phyloP scores from a whole-genome alignment of 1,284 basidiomycete genomes.

The Trichosporon ovoides region DNA sequence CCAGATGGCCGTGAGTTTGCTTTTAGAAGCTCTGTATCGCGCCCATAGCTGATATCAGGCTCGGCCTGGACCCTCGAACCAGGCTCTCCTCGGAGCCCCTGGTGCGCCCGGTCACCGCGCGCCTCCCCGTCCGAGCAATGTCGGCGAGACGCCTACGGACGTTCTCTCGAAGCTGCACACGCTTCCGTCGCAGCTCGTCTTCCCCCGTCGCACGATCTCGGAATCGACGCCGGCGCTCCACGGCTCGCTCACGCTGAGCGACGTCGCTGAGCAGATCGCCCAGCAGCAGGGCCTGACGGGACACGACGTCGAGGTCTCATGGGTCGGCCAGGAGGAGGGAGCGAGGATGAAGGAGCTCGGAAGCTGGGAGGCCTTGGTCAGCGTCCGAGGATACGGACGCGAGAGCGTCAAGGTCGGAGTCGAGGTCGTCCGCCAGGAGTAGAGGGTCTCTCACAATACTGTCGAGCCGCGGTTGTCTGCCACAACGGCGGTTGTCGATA shows the following conservation, averaged over 20 bases:
- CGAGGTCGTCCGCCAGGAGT: conserved; percentile 15
- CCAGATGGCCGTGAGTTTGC: conserved; percentile 1
- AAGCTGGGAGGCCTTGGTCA: conserved; percentile 22
- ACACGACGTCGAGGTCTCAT: conserved; percentile 26
- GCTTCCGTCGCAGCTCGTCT: conserved; percentile 26
- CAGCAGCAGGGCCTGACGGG: conserved; percentile 20
- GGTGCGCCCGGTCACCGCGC: background rate
- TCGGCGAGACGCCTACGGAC: conserved; percentile 17
- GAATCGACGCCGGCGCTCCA: conserved; percentile 29
- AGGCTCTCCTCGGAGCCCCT: conserved; percentile 11
- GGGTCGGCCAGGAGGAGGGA: conserved; percentile 25
- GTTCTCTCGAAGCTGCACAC: conserved; percentile 25
- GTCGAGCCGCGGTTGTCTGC: background rate
- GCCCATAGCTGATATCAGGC: conserved; percentile 1
- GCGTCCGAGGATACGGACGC: conserved; percentile 24
- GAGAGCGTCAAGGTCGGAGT: conserved; percentile 30
- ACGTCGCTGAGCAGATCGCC: conserved; percentile 27
- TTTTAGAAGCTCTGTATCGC: too few relatives aligned
- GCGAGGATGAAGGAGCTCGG: conserved; percentile 39
- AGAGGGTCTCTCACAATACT: background rate
- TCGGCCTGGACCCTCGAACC: background rate
- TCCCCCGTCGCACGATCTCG: conserved; percentile 31
- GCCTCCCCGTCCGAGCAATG: background rate
- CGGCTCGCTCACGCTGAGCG: conserved; percentile 37
- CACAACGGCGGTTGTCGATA: background rate